Percentiles rank a stretch among this genome's conserved stretches.
These are phyloP conservation scores for Cronartium ribicola DNA, from an alignment of 1,284 basidiomycete genomes.

Conservation along the genomic window DNA sequence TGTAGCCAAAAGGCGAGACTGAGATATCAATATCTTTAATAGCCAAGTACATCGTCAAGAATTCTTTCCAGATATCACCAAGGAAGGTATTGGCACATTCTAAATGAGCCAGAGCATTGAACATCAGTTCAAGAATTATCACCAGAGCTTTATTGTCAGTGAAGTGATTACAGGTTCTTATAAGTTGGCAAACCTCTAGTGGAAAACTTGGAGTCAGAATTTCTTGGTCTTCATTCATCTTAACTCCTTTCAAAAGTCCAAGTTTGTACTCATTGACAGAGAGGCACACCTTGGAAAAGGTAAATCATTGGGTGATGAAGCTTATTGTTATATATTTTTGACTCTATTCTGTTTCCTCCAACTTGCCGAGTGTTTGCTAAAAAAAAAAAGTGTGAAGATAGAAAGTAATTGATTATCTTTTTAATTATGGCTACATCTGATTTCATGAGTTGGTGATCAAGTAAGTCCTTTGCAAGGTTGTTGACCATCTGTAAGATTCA, in stretches of 20 bases:
- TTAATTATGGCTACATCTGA: background rate
- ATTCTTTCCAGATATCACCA: conserved; percentile 4
- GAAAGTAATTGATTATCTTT: conserved; percentile 33
- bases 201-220: conserved; percentile 10
- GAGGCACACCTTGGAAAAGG: conserved; percentile 12
- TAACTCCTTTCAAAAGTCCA: conserved; percentile 15
- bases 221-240: background rate
- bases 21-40: background rate
- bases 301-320: conserved; percentile 14
- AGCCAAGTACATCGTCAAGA: conserved; percentile 1
- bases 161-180: conserved; percentile 21
- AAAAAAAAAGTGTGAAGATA: conserved; percentile 16
- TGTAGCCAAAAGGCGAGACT: background rate
- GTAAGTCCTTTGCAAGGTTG: conserved; percentile 13
- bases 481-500: conserved; percentile 22
- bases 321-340: background rate
- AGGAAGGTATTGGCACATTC: background rate
- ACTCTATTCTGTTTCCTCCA: conserved; percentile 26
- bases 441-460: conserved; percentile 9
- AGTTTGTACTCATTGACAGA: conserved; percentile 6
- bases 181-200: background rate
- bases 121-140: background rate
- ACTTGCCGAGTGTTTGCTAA: background rate
- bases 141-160: conserved; percentile 20
- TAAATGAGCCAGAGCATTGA: background rate